Evolutionary conservation across 1,284 basidiomycete genomes (phyloP), one percentile per base, ranked within the genome.

Genomic region (Trametes pubescens): DNA sequence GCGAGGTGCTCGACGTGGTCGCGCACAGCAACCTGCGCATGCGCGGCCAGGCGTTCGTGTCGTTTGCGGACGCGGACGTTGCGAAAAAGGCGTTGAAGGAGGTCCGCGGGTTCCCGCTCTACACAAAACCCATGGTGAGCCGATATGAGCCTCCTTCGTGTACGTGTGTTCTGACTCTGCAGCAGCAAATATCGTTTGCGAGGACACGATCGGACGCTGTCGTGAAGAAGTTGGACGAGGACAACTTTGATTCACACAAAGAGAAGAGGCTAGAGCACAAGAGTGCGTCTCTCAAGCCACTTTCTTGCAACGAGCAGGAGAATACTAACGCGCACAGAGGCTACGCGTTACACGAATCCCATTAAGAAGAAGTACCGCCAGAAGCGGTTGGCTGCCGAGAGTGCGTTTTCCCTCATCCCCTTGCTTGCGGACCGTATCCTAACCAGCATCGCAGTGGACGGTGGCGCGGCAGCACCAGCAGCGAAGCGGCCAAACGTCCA

Each of bases 1-100:
- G 95, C 21, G 91, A 93, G 64, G 91, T 99, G 7, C 78, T 97
- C 34, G 95, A 96, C 71, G 93, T 99, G 18, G 91, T 95, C 9
- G 95, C 96, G 7, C 97, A 99, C 78, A 80, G 84, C 60, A 99
- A 98, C 80, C 79, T 98, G 65, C 88, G 97, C 37, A 99, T 99
- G 98, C 86, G 98, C 46, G 97, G 97, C 13, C 97, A 99, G 80
- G 97, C 97, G 6, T 99, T 99, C 74, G 93, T 99, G 21, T 95
- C 94, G 35, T 98, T 99, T 77, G 85, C 85, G 65, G 88, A 89
- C 55, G 82, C 88, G 57, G 91, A 96, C 63, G 85, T 87, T 59
- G 97, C 97, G 35, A 85, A 86, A 73, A 93, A 92, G 76, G 97
- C 97, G 6, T 83, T 93, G 84, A 92, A 88, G 79, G 97, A 99